Evolutionary conservation across 116 monocot species (phyloP).

Genomic region (Iris pallida): DNA sequence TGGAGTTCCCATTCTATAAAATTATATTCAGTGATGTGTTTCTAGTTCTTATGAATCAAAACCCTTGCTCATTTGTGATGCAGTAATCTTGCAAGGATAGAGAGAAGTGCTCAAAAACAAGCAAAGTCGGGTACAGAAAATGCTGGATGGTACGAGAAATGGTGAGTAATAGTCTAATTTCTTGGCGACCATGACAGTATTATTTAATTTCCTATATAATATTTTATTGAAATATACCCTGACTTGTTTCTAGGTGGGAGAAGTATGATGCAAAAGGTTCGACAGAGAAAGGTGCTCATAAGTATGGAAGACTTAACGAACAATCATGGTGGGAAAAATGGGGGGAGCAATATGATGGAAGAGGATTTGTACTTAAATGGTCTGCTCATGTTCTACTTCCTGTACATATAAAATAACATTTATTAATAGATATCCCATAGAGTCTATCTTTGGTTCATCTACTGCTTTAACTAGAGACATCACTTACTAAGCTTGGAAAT

Average conservation of each 20-base stretch:
- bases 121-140: slow-evolving; percentile 72
- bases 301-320: slow-evolving; percentile 83
- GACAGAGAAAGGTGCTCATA: slow-evolving; percentile 87
- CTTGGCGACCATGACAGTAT: neutral
- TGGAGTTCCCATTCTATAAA: too few relatives aligned
- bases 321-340: slow-evolving; percentile 98
- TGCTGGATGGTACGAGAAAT: slow-evolving; percentile 96
- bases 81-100: slow-evolving; percentile 94
- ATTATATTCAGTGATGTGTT: neutral
- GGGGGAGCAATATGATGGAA: slow-evolving; percentile 93
- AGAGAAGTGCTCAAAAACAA: slow-evolving; percentile 88
- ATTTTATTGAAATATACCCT: neutral
- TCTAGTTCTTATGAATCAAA: neutral
- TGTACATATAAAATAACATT: neutral
- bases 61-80: neutral
- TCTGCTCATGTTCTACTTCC: slow-evolving; percentile 10
- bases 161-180: slow-evolving; percentile 33
- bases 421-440: neutral
- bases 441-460: too few relatives aligned
- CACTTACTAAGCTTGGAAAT: too few relatives aligned
- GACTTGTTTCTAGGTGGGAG: slow-evolving; percentile 57
- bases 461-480: too few relatives aligned
- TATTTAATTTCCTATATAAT: neutral
- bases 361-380: slow-evolving; percentile 91
- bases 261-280: slow-evolving; percentile 95